These are phyloP conservation scores for Harringtonia lauricola DNA, from an alignment of 2,329 filamentous ascomycete genomes.

Conservation along the genomic window DNA sequence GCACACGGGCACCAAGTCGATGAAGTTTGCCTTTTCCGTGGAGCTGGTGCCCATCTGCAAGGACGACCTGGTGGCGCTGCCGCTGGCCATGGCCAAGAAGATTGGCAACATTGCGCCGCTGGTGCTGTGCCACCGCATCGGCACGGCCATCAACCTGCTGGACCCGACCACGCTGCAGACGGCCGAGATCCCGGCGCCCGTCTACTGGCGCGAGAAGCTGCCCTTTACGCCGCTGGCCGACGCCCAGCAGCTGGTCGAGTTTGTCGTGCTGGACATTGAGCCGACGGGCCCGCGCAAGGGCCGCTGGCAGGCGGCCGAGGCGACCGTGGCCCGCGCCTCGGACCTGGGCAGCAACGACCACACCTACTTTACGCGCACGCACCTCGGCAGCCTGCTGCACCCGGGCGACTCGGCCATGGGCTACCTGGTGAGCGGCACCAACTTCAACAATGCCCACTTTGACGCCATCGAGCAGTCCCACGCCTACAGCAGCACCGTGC, in stretches of 20 bases:
- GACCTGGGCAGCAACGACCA: slow-evolving; percentile 80
- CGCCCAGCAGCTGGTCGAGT: slow-evolving; percentile 76
- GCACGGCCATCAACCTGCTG: slow-evolving; percentile 79
- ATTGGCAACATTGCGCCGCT: slow-evolving; percentile 83
- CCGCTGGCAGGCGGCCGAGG: slow-evolving; percentile 75
- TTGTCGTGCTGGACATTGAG: slow-evolving; percentile 92
- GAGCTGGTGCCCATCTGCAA: slow-evolving; percentile 94
- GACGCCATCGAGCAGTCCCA: slow-evolving; percentile 72
- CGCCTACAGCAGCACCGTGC: slow-evolving; percentile 67
- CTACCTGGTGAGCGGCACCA: slow-evolving; percentile 80
- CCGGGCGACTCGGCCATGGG: slow-evolving; percentile 88
- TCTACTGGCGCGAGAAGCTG: slow-evolving; percentile 68
- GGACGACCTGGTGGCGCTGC: slow-evolving; percentile 89
- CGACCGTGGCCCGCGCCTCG: slow-evolving; percentile 73
- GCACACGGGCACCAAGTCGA: slow-evolving; percentile 82
- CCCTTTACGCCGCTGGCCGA: slow-evolving; percentile 81
- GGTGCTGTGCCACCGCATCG: slow-evolving; percentile 75
- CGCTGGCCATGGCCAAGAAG: slow-evolving; percentile 77
- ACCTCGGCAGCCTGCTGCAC: slow-evolving; percentile 76
- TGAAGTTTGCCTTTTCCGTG: slow-evolving; percentile 87
- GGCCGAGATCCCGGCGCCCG: slow-evolving; percentile 66
- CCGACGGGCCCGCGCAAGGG: slow-evolving; percentile 64
- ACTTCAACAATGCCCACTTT: slow-evolving; percentile 83
- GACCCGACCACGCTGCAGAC: slow-evolving; percentile 88
- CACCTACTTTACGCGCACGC: slow-evolving; percentile 83